phyloP scores from a whole-genome alignment of 805 yeast genomes.

The Sungouiella thailandica region DNA sequence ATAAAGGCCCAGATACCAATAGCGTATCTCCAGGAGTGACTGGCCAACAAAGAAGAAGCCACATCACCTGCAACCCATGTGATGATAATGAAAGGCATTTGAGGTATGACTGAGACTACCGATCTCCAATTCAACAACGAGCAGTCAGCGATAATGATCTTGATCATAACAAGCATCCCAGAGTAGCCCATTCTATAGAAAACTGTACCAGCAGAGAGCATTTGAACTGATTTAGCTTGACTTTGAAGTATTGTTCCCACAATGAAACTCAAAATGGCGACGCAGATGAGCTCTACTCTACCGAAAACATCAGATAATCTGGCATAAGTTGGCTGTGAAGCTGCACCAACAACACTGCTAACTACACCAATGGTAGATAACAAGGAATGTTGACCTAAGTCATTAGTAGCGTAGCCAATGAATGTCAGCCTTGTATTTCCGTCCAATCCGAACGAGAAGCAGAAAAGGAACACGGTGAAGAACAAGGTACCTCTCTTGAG shows the following conservation, averaged over 20 bases:
- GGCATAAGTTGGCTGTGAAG: slow-evolving; percentile 61
- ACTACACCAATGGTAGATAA: slow-evolving; percentile 56
- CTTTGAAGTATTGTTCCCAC: slow-evolving; percentile 63
- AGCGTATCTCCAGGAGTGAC: slow-evolving; percentile 62
- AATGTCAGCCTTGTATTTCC: slow-evolving; percentile 43
- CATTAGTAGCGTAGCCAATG: slow-evolving; percentile 51
- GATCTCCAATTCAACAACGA: slow-evolving; percentile 71
- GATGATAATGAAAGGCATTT: slow-evolving; percentile 68
- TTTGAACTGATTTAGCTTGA: slow-evolving; percentile 51
- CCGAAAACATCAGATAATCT: slow-evolving; percentile 63
- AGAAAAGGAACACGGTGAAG: slow-evolving; percentile 46
- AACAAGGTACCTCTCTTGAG: slow-evolving; percentile 39
- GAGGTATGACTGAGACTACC: slow-evolving; percentile 57
- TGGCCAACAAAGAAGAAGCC: slow-evolving; percentile 30
- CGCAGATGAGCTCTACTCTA: slow-evolving; percentile 46
- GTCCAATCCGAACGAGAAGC: slow-evolving; percentile 59
- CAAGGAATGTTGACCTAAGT: slow-evolving; percentile 50
- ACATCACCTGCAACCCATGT: slow-evolving; percentile 74
- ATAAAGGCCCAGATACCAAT: slow-evolving; percentile 79
- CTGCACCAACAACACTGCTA: slow-evolving; percentile 58
- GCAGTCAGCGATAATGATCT: slow-evolving; percentile 59
- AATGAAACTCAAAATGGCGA: slow-evolving; percentile 50
- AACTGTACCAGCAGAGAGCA: slow-evolving; percentile 63
- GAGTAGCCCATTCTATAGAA: slow-evolving; percentile 47
- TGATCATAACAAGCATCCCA: slow-evolving; percentile 53